These are phyloP conservation scores for Acanthamoeba healyi DNA, from an alignment of 208 protist genomes.

Conservation along the genomic window DNA sequence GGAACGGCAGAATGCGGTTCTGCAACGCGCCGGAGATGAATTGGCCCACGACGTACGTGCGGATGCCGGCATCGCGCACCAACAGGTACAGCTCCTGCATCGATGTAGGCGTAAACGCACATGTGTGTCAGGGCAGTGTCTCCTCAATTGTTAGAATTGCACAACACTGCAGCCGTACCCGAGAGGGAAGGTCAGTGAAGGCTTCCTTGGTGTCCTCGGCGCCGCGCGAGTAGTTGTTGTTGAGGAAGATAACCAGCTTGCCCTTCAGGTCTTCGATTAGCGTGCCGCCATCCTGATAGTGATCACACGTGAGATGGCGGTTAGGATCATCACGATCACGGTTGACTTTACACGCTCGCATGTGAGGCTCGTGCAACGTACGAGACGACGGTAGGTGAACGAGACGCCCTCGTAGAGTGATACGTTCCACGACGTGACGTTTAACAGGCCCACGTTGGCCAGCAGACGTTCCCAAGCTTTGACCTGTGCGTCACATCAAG, in stretches of 20 bases:
- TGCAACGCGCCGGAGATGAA: neutral
- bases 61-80: constrained; percentile 3
- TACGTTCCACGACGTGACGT: constrained; percentile 2
- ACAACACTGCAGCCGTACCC: too few species aligned
- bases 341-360: too few species aligned
- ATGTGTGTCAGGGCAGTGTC: too few species aligned
- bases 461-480: neutral
- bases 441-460: neutral
- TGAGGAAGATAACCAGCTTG: constrained; percentile 69
- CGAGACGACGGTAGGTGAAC: constrained; percentile 10
- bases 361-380: too few species aligned
- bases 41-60: constrained; percentile 53
- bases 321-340: too few species aligned
- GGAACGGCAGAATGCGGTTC: neutral
- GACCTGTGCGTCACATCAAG: neutral
- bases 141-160: too few species aligned
- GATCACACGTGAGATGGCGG: too few species aligned
- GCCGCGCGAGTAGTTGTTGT: constrained; percentile 39
- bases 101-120: too few species aligned
- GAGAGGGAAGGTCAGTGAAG: neutral
- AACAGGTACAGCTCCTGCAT: constrained; percentile 27
- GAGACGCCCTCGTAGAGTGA: constrained; percentile 29
- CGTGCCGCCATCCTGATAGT: constrained; percentile 24
- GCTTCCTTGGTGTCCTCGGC: constrained; percentile 53
- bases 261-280: constrained; percentile 27